Evolutionary conservation across 148 eudicot genomes (phyloP), one percentile per base, ranked within the genome.

Genomic region (Chenopodium suecicum): DNA sequence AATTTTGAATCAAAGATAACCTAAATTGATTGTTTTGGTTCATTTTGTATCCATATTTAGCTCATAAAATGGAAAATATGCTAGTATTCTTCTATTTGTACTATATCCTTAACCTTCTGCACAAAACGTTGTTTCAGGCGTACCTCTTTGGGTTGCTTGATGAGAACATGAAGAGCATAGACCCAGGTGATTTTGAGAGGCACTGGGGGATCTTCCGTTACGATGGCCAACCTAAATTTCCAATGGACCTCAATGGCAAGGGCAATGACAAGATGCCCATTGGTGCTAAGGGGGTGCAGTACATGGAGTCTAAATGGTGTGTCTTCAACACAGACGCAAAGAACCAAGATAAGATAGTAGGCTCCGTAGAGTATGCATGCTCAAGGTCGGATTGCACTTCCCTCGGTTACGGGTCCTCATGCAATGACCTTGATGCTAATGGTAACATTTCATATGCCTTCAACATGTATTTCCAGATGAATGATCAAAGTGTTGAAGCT

Each of bases 161-260:
- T 22, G 93, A 90, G 82, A 86, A 90, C 74, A 80, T 74, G 84
- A 89, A 90, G 84, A 90, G 93, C 76, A 75, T 90, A 22, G 93
- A 83, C 4, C 93, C 93, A 0, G 93, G 93, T 0, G 67, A 79
- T 32, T 90, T 90, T 16, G 93, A 90, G 79, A 82, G 93, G 16
- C 93, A 90, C 70, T 90, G 93, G 93, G 93, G 93, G 1, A 84
- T 90, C 41, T 90, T 90, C 29, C 75, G 85, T 11, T 90, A 90
- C 41, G 91, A 90, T 54, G 93, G 93, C 29, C 84, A 77, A 31
- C 93, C 93, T 1, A 90, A 90, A 85, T 88, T 88, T 19, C 82
- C 86, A 0, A 83, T 89, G 69, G 88, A 87, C 79, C 84, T 92
- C 58, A 50, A 83, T 0, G 89, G 89, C 1, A 78, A 73, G 47